phyloP scores from a whole-genome alignment of 257 asterid species.

The Scutellaria minor region DNA sequence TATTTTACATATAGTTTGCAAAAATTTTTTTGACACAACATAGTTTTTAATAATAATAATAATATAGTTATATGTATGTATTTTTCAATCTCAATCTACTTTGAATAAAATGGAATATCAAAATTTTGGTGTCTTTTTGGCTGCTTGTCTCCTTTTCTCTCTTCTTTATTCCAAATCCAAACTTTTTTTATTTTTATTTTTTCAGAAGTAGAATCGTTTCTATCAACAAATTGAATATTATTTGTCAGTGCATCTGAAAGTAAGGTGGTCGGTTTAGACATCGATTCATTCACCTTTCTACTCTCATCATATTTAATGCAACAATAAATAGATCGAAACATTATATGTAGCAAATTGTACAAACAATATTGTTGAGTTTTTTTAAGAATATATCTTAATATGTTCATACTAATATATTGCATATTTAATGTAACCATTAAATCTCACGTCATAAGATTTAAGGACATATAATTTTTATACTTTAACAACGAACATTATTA shows the following conservation, averaged over 20 bases:
- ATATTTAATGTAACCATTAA: too few relatives aligned
- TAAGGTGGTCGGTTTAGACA: constrained; percentile 7
- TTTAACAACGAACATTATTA: too few relatives aligned
- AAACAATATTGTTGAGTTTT: too few relatives aligned
- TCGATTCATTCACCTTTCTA: neutral
- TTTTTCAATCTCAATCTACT: neutral
- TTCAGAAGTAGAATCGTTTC: constrained; percentile 11
- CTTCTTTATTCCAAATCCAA: constrained; percentile 21
- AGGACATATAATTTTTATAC: too few relatives aligned
- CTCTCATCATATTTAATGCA: neutral
- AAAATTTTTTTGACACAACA: too few relatives aligned
- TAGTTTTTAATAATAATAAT: too few relatives aligned
- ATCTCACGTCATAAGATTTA: too few relatives aligned
- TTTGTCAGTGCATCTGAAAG: constrained; percentile 11
- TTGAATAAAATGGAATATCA: constrained; percentile 2
- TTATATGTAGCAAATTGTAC: neutral
- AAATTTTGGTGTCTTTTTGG: neutral
- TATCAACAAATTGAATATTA: constrained; percentile 6
- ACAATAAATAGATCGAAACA: neutral
- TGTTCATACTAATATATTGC: too few relatives aligned
- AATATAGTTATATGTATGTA: too few relatives aligned
- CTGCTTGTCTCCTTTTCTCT: neutral
- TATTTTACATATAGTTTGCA: too few relatives aligned
- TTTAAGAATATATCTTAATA: neutral
- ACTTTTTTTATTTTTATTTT: constrained; percentile 15